These are phyloP conservation scores for Aristolochia californica DNA, from an alignment of 164 flowering plant species.

Conservation along the genomic window DNA sequence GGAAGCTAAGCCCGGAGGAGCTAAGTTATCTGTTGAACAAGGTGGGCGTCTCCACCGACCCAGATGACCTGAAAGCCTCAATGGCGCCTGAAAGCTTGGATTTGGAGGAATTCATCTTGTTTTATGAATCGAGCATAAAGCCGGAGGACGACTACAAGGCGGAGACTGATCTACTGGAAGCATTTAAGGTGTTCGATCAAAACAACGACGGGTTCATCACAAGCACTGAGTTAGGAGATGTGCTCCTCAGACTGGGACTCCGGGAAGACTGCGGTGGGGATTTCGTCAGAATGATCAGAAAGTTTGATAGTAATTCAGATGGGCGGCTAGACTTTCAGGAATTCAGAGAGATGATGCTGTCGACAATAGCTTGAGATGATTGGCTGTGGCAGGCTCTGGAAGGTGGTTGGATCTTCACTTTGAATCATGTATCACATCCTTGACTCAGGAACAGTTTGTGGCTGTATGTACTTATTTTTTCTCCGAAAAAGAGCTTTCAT, in stretches of 20 bases:
- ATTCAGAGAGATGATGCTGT: slow-evolving; percentile 40
- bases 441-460: no score
- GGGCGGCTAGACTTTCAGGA: slow-evolving; percentile 23
- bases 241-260: slow-evolving; percentile 41
- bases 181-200: slow-evolving; percentile 65
- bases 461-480: no score
- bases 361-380: slow-evolving; percentile 13
- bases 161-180: slow-evolving; percentile 16
- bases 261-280: slow-evolving; percentile 15
- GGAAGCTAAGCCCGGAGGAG: slow-evolving; percentile 8
- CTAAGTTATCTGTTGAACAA: slow-evolving; percentile 5
- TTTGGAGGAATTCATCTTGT: slow-evolving; percentile 11
- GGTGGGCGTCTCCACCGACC: slow-evolving; percentile 2
- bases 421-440: no score
- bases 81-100: slow-evolving; percentile 5
- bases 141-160: slow-evolving; percentile 4
- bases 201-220: slow-evolving; percentile 69
- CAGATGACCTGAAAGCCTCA: slow-evolving; percentile 7
- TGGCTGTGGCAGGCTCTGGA: no score
- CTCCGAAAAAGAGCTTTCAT: no score
- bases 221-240: slow-evolving; percentile 43
- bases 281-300: slow-evolving; percentile 16
- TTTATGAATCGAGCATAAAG: slow-evolving; percentile 6
- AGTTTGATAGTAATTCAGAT: slow-evolving; percentile 16
- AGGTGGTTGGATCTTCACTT: no score